A percentile compares a stretch with the other conserved stretches of the same genome.
phyloP scores from a whole-genome alignment of 2,329 filamentous ascomycete genomes.

The Pseudofabraea citricarpa region DNA sequence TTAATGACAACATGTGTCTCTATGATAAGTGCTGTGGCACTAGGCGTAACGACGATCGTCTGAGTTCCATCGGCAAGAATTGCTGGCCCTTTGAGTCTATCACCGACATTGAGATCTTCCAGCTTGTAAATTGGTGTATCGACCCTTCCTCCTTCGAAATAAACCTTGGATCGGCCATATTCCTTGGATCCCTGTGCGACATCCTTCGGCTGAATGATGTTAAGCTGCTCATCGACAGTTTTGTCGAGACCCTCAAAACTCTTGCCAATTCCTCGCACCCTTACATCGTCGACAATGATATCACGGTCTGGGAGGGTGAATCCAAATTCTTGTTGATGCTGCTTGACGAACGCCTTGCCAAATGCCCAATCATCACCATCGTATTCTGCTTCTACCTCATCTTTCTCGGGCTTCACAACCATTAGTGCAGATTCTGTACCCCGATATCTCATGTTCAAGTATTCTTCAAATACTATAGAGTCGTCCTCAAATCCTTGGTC shows the following conservation, averaged over 20 bases:
- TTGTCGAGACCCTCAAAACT: slow-evolving; percentile 75
- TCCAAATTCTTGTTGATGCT: slow-evolving; percentile 89
- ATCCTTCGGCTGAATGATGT: slow-evolving; percentile 56
- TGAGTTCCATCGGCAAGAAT: slow-evolving; percentile 86
- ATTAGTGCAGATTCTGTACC: slow-evolving; percentile 90
- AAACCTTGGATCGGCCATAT: slow-evolving; percentile 66
- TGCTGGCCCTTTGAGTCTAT: slow-evolving; percentile 72
- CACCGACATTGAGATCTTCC: slow-evolving; percentile 66
- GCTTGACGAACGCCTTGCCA: slow-evolving; percentile 75
- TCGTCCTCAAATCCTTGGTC: slow-evolving; percentile 75
- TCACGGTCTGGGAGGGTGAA: slow-evolving; percentile 83
- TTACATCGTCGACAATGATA: slow-evolving; percentile 85
- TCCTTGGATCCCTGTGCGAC: slow-evolving; percentile 44
- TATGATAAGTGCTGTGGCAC: slow-evolving; percentile 70
- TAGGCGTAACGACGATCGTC: slow-evolving; percentile 85
- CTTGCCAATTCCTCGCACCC: slow-evolving; percentile 83
- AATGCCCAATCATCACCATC: slow-evolving; percentile 74
- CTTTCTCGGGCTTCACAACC: slow-evolving; percentile 68
- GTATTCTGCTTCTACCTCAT: slow-evolving; percentile 55
- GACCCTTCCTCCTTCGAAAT: slow-evolving; percentile 75
- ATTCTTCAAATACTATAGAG: slow-evolving; percentile 81
- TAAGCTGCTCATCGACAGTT: slow-evolving; percentile 80
- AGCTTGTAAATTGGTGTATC: slow-evolving; percentile 83
- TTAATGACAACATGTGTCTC: slow-evolving; percentile 89
- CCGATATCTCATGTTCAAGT: slow-evolving; percentile 88